phyloP scores from a whole-genome alignment of 1,139 yeast species.

The Taphrina betulina region DNA sequence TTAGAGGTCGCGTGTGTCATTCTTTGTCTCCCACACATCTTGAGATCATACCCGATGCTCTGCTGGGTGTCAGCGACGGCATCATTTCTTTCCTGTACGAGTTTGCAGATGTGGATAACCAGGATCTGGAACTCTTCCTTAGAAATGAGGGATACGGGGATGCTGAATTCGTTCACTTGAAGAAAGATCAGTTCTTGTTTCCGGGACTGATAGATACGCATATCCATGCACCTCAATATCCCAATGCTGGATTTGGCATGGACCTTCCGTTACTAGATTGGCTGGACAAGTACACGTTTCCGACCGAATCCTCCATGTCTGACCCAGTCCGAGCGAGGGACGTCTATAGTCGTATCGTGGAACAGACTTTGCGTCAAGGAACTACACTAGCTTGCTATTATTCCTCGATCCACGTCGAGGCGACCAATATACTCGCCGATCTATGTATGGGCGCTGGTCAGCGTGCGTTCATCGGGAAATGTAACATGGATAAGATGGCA shows the following conservation, averaged over 20 bases:
- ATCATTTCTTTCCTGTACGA: conserved; percentile 49
- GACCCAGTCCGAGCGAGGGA: conserved; percentile 56
- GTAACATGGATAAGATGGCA: conserved; percentile 75
- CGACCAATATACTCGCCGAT: conserved; percentile 75
- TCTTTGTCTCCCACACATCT: conserved; percentile 53
- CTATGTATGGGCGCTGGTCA: conserved; percentile 68
- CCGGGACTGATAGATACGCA: conserved; percentile 97
- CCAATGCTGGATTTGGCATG: conserved; percentile 89
- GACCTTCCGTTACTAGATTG: conserved; percentile 82
- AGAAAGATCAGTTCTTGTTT: conserved; percentile 47
- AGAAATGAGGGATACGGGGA: conserved; percentile 8
- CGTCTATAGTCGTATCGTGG: conserved; percentile 65
- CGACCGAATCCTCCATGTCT: conserved; percentile 65
- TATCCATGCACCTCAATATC: conserved; percentile 94
- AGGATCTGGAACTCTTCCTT: conserved; percentile 6
- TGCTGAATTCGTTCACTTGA: conserved; percentile 8
- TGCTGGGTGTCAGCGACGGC: conserved; percentile 59
- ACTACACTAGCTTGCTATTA: conserved; percentile 92
- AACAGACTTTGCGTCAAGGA: conserved; percentile 68
- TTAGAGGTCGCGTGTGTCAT: conserved; percentile 57
- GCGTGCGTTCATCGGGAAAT: conserved; percentile 79
- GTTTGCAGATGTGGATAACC: conserved; percentile 17
- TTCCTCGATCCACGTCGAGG: conserved; percentile 77
- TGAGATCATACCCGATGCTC: conserved; percentile 52
- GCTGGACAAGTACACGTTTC: conserved; percentile 84